Percentiles rank a stretch among this genome's conserved stretches.
These are phyloP conservation scores for Komagataella populi DNA, from an alignment of 805 yeast species.

Conservation along the genomic window DNA sequence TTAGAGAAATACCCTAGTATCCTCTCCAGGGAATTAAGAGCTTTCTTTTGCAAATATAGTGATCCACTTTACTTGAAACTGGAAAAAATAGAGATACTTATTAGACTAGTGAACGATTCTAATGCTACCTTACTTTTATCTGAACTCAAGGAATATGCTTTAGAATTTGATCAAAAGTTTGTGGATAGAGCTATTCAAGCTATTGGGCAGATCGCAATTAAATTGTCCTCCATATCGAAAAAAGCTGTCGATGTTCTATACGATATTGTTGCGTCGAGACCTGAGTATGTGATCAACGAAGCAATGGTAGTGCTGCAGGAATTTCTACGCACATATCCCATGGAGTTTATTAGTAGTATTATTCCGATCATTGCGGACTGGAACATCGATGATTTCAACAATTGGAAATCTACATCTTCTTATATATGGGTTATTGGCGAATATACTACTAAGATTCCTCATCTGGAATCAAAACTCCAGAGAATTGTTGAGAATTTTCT, in stretches of 20 bases:
- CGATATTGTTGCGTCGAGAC: constrained; percentile 46
- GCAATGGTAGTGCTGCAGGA: constrained; percentile 50
- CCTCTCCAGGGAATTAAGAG: constrained; percentile 67
- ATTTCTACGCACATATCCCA: constrained; percentile 53
- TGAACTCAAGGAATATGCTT: constrained; percentile 67
- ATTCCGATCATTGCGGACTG: constrained; percentile 38
- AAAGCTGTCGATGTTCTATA: constrained; percentile 49
- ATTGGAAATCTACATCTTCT: constrained; percentile 37
- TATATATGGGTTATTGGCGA: constrained; percentile 66
- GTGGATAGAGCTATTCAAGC: constrained; percentile 54
- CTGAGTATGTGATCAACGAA: constrained; percentile 47
- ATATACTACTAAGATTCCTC: constrained; percentile 47
- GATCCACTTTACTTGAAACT: constrained; percentile 70
- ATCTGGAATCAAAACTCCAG: constrained; percentile 31
- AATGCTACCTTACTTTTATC: constrained; percentile 48
- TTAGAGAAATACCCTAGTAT: constrained; percentile 80
- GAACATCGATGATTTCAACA: constrained; percentile 31
- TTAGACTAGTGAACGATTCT: constrained; percentile 48
- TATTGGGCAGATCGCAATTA: constrained; percentile 61
- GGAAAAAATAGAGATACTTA: constrained; percentile 65
- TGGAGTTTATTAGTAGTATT: constrained; percentile 32
- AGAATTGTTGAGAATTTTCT: constrained; percentile 35
- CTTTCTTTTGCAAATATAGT: constrained; percentile 79
- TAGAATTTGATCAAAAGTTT: constrained; percentile 76
- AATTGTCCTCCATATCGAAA: constrained; percentile 35